Conservation (phyloP, 164 flowering plant genomes). For the Taxillus chinensis region DNA sequence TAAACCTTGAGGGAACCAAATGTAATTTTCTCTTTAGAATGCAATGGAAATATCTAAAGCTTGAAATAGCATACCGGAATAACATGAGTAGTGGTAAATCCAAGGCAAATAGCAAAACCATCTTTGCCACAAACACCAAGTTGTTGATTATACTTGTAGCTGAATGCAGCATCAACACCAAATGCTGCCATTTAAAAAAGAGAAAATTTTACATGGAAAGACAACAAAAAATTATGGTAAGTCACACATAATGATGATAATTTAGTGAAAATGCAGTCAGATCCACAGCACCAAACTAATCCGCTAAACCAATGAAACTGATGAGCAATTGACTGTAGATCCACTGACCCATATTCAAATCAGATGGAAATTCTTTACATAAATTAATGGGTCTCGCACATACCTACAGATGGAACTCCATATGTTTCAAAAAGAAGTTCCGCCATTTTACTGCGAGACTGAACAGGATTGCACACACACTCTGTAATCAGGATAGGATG, state of each 20-base stretch:
- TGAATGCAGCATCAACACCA: conserved; percentile 96
- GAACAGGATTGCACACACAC: conserved; percentile 90
- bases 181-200: conserved; percentile 47
- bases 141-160: conserved; percentile 80
- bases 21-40: not conserved
- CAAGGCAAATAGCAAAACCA: conserved; percentile 81
- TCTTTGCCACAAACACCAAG: conserved; percentile 69
- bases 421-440: conserved; percentile 94
- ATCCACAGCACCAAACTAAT: no score
- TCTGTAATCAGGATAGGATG: conserved; percentile 95
- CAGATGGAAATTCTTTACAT: not conserved
- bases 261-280: no score
- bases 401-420: conserved; percentile 97
- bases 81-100: conserved; percentile 75
- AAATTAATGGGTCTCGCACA: not conserved
- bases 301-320: no score
- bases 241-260: not conserved
- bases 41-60: not conserved
- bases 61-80: conserved; percentile 53
- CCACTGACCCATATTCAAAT: not conserved
- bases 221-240: not conserved
- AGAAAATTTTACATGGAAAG: not conserved
- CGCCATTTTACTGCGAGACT: conserved; percentile 97
- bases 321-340: no score
- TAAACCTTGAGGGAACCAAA: no score